phyloP scores from a whole-genome alignment of 768 basidiomycete species.

The Rhizopogon sp. region DNA sequence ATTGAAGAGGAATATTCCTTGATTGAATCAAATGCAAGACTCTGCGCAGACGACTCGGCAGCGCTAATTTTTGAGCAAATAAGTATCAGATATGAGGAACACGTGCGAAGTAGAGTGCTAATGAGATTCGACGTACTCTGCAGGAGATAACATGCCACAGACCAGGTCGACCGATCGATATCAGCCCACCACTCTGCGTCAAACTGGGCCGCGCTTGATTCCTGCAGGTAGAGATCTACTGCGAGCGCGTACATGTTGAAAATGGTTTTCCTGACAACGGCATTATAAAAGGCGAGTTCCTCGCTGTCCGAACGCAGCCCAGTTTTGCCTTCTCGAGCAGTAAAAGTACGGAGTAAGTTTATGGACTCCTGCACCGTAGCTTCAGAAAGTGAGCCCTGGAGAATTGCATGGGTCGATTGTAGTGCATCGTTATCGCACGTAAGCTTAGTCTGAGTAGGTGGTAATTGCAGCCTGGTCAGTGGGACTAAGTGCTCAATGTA shows the following conservation, averaged over 20 bases:
- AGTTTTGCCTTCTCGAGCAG: not conserved
- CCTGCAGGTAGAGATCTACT: slow-evolving; percentile 56
- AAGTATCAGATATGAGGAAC: not conserved
- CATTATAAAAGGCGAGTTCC: slow-evolving; percentile 17
- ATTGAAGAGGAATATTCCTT: slow-evolving; percentile 40
- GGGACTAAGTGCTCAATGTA: slow-evolving; percentile 21
- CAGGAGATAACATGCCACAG: slow-evolving; percentile 61
- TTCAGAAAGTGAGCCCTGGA: slow-evolving; percentile 16
- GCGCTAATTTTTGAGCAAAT: slow-evolving; percentile 9
- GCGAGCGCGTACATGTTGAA: slow-evolving; percentile 60
- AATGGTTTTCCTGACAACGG: slow-evolving; percentile 44
- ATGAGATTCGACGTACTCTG: slow-evolving; percentile 55
- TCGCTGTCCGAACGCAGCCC: not conserved
- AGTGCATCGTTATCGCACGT: slow-evolving; percentile 8
- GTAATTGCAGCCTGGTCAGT: slow-evolving; percentile 8
- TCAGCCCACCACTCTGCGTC: slow-evolving; percentile 87
- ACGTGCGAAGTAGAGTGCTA: not conserved
- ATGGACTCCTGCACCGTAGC: slow-evolving; percentile 13
- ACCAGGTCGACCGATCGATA: slow-evolving; percentile 53
- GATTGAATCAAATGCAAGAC: slow-evolving; percentile 38
- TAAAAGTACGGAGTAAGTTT: slow-evolving; percentile 9
- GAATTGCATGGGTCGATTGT: slow-evolving; percentile 12
- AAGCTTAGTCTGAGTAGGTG: slow-evolving; percentile 2
- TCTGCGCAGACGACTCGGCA: slow-evolving; percentile 20
- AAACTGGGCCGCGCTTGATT: slow-evolving; percentile 65